Conservation (phyloP, 148 eudicot genomes). For the Spergularia bocconei region DNA sequence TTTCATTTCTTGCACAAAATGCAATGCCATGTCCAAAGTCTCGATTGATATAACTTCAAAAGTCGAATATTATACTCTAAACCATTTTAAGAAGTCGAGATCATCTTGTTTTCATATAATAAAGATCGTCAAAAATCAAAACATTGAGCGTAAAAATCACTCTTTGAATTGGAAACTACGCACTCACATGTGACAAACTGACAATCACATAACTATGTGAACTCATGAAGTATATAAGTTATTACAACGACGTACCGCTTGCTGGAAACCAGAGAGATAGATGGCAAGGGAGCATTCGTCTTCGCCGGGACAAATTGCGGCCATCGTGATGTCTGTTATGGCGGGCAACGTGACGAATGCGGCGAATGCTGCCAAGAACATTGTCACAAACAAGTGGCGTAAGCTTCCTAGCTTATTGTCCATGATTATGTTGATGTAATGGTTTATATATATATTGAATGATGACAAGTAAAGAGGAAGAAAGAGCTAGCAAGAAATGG, state of each 20-base stretch:
- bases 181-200: no score
- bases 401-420: slow-evolving; percentile 33
- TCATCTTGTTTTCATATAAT: no score
- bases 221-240: background rate
- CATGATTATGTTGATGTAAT: background rate
- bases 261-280: slow-evolving; percentile 79
- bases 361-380: slow-evolving; percentile 54
- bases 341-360: slow-evolving; percentile 52
- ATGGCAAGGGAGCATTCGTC: slow-evolving; percentile 87
- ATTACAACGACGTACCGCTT: slow-evolving; percentile 47
- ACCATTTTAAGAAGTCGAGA: no score
- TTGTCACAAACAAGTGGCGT: slow-evolving; percentile 63
- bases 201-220: no score
- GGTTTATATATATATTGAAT: no score
- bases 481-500: background rate
- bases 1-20: no score
- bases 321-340: slow-evolving; percentile 75
- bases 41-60: no score
- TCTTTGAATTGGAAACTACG: no score
- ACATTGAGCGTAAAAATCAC: no score
- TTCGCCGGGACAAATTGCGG: slow-evolving; percentile 78
- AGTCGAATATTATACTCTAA: no score
- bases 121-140: no score
- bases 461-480: background rate
- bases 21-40: no score